Evolutionary conservation across 257 asterid genomes (phyloP), one percentile per base, ranked within the genome.

Genomic region (Lithospermum erythrorhizon): DNA sequence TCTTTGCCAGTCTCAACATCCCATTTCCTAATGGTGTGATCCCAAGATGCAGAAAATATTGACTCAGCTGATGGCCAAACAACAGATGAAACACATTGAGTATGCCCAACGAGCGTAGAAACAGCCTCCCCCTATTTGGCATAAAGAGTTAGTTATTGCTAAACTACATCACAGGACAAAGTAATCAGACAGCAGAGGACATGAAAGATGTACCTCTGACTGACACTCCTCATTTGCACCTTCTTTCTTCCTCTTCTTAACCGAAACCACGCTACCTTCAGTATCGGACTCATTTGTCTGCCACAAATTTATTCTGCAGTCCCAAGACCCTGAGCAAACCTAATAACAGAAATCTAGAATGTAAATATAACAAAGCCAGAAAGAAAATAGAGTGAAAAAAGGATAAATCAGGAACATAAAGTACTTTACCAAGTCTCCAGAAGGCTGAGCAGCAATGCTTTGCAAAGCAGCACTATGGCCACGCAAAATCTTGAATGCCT

Each of bases 301-400:
- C 99, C 99, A 93, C 79, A 93, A 73, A 65, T 73, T 79, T 66
- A 93, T 71, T 72, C 83, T 71, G 65, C 80, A 73, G 68, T 93
- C 99, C 99, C 99, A 93, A 41, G 99, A 89, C 68, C 99, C 99
- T 18, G 99, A 86, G 71, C 94, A 89, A 57, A 89, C 83, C 99
- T 93, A 71, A 61, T 21, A 70, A 66, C 53, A 16, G 62, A 17
- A 73, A 53, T 51, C 74, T 63, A 59, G 49, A 60, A 59, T 20
- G 58, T 56, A 60, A 55, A 64, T 60, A 76, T 48, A 58, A 30
- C 48, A 57, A n/a, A 25, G 61, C 35, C 18, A 41, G 62, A 55
- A 58, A 18, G 25, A 21, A 41, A 62, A 19, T 58, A 61, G 4
- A 56, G 62, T 52, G 20, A 45, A 59, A 24, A 52, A 73, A 35